phyloP scores from a whole-genome alignment of 768 basidiomycete species.

The Clathrus columnatus region DNA sequence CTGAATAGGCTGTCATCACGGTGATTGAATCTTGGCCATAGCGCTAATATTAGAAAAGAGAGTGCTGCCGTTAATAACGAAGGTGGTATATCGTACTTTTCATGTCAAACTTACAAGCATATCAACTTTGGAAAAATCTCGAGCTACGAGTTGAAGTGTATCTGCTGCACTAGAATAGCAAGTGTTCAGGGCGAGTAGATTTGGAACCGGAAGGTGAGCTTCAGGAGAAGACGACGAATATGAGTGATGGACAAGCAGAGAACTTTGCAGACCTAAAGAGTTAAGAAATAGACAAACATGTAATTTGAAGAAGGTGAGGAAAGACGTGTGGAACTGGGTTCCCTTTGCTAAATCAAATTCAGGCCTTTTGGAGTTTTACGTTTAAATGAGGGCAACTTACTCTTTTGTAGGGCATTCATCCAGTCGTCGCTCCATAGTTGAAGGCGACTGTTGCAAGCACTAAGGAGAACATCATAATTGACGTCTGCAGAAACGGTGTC shows the following conservation, averaged over 20 bases:
- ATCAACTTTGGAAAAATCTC: conserved; percentile 64
- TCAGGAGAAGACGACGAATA: conserved; percentile 20
- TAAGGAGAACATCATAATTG: conserved; percentile 64
- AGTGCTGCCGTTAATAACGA: not conserved
- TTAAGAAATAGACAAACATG: conserved; percentile 78
- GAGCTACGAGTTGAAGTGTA: conserved; percentile 59
- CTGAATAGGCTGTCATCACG: conserved; percentile 81
- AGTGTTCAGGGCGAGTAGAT: conserved; percentile 55
- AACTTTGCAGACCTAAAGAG: conserved; percentile 68
- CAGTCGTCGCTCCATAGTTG: conserved; percentile 66
- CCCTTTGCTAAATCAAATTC: conserved; percentile 44
- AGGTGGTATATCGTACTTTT: not conserved
- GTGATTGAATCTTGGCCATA: conserved; percentile 81
- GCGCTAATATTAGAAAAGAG: conserved; percentile 36
- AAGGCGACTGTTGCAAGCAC: conserved; percentile 63
- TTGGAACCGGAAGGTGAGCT: conserved; percentile 51
- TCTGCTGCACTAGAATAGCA: conserved; percentile 71
- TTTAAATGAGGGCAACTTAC: conserved; percentile 17
- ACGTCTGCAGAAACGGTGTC: conserved; percentile 43
- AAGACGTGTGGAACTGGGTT: conserved; percentile 65
- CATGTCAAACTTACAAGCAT: conserved; percentile 51
- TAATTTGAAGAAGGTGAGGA: conserved; percentile 67
- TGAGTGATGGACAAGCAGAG: conserved; percentile 14
- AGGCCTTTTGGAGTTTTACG: conserved; percentile 7
- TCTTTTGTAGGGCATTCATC: conserved; percentile 64